These are phyloP conservation scores for Camelina laxa DNA, from an alignment of 345 rosid species.

Conservation along the genomic window DNA sequence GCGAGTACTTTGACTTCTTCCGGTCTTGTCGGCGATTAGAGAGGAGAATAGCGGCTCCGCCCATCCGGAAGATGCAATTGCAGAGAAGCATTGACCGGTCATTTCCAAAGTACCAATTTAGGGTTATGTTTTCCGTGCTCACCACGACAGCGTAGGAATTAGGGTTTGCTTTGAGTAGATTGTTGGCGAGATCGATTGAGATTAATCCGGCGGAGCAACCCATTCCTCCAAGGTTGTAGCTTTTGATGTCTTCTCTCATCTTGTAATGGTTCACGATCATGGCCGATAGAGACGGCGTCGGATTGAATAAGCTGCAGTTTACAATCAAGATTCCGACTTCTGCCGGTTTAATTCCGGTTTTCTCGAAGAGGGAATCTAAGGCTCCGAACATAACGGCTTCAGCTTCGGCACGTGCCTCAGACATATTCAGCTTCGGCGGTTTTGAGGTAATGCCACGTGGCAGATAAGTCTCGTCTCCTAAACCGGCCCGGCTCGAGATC, in stretches of 20 bases:
- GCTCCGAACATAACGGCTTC: constrained; percentile 79
- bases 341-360: constrained; percentile 61
- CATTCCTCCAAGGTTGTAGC: constrained; percentile 91
- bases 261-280: constrained; percentile 83
- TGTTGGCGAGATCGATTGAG: constrained; percentile 72
- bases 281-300: constrained; percentile 78
- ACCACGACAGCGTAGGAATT: constrained; percentile 78
- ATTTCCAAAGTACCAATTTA: constrained; percentile 83
- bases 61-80: constrained; percentile 94
- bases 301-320: constrained; percentile 84
- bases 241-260: constrained; percentile 67
- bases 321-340: constrained; percentile 72
- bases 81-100: constrained; percentile 84
- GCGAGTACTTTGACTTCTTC: constrained; percentile 69
- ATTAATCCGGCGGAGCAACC: constrained; percentile 95
- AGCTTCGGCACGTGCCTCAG: constrained; percentile 79
- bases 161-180: constrained; percentile 75
- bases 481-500: constrained; percentile 63
- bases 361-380: constrained; percentile 61
- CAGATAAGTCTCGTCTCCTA: constrained; percentile 78
- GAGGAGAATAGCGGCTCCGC: constrained; percentile 86
- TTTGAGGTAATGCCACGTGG: constrained; percentile 64
- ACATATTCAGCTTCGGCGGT: constrained; percentile 70
- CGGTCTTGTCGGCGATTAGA: constrained; percentile 67
- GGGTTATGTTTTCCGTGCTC: constrained; percentile 90